phyloP scores from a whole-genome alignment of 305 asterid species.

The Fraxinus angustifolia region DNA sequence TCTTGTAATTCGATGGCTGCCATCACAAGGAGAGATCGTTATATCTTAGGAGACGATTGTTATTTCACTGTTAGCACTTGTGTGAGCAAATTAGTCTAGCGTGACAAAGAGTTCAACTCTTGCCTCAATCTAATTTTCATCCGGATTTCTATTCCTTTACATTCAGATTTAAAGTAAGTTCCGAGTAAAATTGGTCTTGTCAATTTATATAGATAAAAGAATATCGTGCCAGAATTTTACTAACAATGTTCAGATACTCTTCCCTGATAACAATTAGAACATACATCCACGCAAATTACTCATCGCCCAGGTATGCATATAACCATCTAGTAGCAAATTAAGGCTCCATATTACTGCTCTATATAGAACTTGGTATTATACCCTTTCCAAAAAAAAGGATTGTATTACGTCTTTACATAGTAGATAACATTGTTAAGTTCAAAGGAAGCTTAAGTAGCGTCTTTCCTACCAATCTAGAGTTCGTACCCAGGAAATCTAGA shows the following conservation, averaged over 20 bases:
- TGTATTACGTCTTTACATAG: neutral
- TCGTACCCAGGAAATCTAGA: constrained; percentile 77
- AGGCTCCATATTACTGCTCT: neutral
- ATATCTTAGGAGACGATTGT: no score
- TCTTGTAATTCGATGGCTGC: neutral
- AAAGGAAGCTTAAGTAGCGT: neutral
- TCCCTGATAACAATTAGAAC: neutral
- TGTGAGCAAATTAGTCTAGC: neutral
- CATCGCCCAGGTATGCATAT: neutral
- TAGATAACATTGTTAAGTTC: neutral
- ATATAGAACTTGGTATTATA: neutral
- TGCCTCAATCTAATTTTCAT: neutral
- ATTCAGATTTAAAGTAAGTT: neutral
- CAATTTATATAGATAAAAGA: no score
- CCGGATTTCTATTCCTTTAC: neutral
- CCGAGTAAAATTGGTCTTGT: neutral
- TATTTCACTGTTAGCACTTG: no score
- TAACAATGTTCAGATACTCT: no score
- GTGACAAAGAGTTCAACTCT: neutral
- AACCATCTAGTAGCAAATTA: neutral
- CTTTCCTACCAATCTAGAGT: constrained; percentile 26
- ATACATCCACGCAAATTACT: neutral
- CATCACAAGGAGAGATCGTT: neutral
- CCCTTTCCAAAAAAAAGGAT: neutral
- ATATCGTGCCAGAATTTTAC: no score